Conservation (phyloP, 768 basidiomycete species). For the Lentinus tigrinus region DNA sequence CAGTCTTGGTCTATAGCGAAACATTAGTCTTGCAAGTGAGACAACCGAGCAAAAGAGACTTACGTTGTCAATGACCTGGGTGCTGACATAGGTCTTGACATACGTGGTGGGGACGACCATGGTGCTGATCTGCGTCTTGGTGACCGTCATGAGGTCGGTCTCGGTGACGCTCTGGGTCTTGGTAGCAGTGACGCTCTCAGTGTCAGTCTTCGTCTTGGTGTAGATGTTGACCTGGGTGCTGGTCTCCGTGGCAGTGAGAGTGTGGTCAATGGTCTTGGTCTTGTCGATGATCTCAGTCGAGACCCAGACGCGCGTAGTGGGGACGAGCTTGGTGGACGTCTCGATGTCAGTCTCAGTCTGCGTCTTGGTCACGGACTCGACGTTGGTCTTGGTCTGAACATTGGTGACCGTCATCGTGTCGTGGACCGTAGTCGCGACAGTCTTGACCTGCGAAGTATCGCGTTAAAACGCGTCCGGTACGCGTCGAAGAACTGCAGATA, state of each 20-base stretch:
- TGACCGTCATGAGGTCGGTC: slow-evolving; percentile 57
- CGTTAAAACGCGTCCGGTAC: not conserved
- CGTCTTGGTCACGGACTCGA: slow-evolving; percentile 36
- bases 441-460: slow-evolving; percentile 33
- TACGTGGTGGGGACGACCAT: slow-evolving; percentile 59
- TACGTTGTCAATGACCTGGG: slow-evolving; percentile 60
- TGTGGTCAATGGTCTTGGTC: slow-evolving; percentile 51
- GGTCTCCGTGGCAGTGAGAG: slow-evolving; percentile 63
- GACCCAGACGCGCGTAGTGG: slow-evolving; percentile 65
- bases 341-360: slow-evolving; percentile 24
- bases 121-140: slow-evolving; percentile 51
- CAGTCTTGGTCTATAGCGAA: slow-evolving; percentile 48
- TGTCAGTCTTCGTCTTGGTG: slow-evolving; percentile 41
- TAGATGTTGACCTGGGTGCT: slow-evolving; percentile 54
- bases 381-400: slow-evolving; percentile 37
- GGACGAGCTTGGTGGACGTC: slow-evolving; percentile 46
- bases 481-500: not conserved
- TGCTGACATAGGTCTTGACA: slow-evolving; percentile 50
- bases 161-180: slow-evolving; percentile 43
- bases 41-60: slow-evolving; percentile 22
- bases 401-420: slow-evolving; percentile 36
- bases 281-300: slow-evolving; percentile 64
- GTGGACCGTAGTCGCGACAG: slow-evolving; percentile 38
- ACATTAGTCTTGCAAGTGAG: not conserved
- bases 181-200: slow-evolving; percentile 32